Conservation (phyloP, 2,329 filamentous ascomycete genomes). For the Phyllosticta citriasiana region DNA sequence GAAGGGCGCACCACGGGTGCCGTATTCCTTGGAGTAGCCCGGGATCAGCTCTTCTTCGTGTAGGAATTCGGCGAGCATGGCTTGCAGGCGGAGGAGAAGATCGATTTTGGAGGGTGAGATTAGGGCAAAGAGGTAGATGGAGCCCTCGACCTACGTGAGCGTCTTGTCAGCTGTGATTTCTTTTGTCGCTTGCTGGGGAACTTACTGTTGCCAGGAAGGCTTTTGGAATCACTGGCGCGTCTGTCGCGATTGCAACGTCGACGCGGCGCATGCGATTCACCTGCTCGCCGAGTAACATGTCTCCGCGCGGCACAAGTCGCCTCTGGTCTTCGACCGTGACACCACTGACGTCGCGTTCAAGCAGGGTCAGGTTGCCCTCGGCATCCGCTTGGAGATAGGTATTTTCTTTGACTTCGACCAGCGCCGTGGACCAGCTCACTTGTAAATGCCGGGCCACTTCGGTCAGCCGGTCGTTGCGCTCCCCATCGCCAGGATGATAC, state of each 20-base stretch:
- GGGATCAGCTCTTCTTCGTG: constrained; percentile 47
- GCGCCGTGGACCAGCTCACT: constrained; percentile 70
- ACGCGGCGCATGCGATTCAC: constrained; percentile 79
- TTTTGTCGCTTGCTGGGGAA: neutral
- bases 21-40: constrained; percentile 40
- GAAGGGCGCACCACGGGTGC: constrained; percentile 64
- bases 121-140: constrained; percentile 78
- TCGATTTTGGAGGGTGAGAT: constrained; percentile 66
- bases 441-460: constrained; percentile 76
- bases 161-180: constrained; percentile 10
- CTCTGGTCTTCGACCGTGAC: constrained; percentile 64
- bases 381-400: constrained; percentile 77
- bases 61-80: constrained; percentile 50
- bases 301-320: constrained; percentile 62
- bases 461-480: constrained; percentile 51
- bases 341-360: constrained; percentile 63
- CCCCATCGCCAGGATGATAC: constrained; percentile 47
- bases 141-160: constrained; percentile 65
- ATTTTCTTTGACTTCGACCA: constrained; percentile 61
- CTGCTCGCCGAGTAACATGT: constrained; percentile 83
- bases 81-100: constrained; percentile 72
- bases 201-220: constrained; percentile 85
- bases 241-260: constrained; percentile 53
- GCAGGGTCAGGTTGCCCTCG: constrained; percentile 75
- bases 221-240: constrained; percentile 62